phyloP scores from a whole-genome alignment of 2,329 filamentous ascomycete species.

The Calonectria hongkongensis region DNA sequence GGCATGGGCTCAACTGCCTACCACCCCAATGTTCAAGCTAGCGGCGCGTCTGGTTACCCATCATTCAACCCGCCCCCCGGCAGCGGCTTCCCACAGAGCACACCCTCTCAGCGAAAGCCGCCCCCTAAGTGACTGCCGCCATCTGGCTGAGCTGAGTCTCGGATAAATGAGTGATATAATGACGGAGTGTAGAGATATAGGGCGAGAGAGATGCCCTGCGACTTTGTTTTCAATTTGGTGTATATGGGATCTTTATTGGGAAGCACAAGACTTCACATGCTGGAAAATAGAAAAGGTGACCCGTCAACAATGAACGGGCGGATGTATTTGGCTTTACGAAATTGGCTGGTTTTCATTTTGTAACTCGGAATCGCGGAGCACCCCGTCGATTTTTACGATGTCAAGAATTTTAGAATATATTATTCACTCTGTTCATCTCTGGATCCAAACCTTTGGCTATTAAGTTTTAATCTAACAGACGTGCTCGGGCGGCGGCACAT shows the following conservation, averaged over 20 bases:
- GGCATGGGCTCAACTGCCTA: constrained; percentile 58
- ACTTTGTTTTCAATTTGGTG: constrained; percentile 38
- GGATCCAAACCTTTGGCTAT: constrained; percentile 17
- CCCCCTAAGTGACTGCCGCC: constrained; percentile 43
- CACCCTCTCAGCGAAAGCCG: constrained; percentile 44
- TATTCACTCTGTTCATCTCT: constrained; percentile 43
- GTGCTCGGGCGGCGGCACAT: constrained; percentile 79
- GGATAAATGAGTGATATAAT: constrained; percentile 42
- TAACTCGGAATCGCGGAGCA: constrained; percentile 42
- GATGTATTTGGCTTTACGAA: constrained; percentile 48
- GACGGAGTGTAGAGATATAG: constrained; percentile 41
- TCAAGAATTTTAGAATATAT: constrained; percentile 55
- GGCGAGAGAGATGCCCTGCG: constrained; percentile 35
- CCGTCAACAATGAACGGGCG: constrained; percentile 43
- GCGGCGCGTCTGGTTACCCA: constrained; percentile 50
- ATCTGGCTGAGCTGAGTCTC: constrained; percentile 48
- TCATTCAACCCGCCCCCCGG: constrained; percentile 41
- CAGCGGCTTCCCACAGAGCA: constrained; percentile 40
- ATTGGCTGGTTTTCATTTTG: constrained; percentile 30
- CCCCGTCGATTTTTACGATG: constrained; percentile 52
- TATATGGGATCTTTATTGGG: constrained; percentile 42
- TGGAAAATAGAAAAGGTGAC: constrained; percentile 45
- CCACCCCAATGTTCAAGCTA: constrained; percentile 54
- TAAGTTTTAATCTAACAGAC: constrained; percentile 72
- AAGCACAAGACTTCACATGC: constrained; percentile 8